Conservation (phyloP, 495 filamentous ascomycete genomes). For the Penicillium cosmopolitanum region DNA sequence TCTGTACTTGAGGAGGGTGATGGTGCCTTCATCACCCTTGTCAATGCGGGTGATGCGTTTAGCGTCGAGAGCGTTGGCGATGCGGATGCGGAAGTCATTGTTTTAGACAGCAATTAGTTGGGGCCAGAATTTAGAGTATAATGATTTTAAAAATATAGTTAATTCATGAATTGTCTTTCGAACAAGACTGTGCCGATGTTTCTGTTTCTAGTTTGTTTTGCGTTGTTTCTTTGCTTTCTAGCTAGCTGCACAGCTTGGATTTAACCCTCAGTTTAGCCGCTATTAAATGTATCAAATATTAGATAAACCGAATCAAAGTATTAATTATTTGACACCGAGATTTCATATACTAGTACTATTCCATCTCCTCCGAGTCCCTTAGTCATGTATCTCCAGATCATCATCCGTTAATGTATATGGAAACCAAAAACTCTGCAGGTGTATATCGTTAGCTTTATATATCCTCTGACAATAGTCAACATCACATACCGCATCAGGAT, state of each 20-base stretch:
- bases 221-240: no score
- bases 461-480: neutral
- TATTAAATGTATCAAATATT: no score
- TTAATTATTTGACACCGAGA: no score
- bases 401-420: neutral
- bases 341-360: no score
- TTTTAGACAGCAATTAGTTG: slow-evolving; percentile 56
- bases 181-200: no score
- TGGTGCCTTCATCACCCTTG: slow-evolving; percentile 65
- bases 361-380: no score
- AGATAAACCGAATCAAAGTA: no score
- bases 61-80: slow-evolving; percentile 66
- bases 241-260: no score
- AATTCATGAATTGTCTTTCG: neutral
- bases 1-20: slow-evolving; percentile 70
- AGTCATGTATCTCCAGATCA: neutral
- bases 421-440: slow-evolving; percentile 4
- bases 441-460: neutral
- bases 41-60: slow-evolving; percentile 62
- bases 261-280: no score
- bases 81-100: slow-evolving; percentile 67
- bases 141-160: neutral
- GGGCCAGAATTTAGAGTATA: neutral
- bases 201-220: no score
- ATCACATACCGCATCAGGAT: neutral